These are phyloP conservation scores for Ettlia oleoabundans DNA, from an alignment of 139 green algal genomes.

Conservation along the genomic window DNA sequence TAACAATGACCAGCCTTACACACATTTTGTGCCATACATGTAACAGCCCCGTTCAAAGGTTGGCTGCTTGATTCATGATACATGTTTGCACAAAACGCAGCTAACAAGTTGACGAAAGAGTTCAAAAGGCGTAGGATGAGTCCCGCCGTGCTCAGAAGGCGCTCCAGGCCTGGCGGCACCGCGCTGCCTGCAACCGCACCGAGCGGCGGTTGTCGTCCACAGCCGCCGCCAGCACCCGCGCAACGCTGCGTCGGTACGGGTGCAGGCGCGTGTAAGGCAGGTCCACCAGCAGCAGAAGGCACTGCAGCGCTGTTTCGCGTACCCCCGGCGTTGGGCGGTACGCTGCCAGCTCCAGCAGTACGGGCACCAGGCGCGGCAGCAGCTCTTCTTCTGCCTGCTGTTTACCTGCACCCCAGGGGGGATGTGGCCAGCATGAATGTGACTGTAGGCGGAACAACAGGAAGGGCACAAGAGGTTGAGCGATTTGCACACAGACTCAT, in stretches of 20 bases:
- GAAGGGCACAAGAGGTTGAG: neutral
- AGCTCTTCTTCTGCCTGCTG: neutral
- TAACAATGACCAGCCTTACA: too few species aligned
- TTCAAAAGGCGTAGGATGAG: too few species aligned
- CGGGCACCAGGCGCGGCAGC: slow-evolving; percentile 27
- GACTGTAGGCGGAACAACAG: neutral
- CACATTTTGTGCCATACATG: too few species aligned
- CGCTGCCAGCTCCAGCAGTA: neutral
- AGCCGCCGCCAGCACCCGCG: slow-evolving; percentile 12
- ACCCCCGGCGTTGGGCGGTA: slow-evolving; percentile 19
- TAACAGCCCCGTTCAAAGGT: too few species aligned
- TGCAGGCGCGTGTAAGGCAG: slow-evolving; percentile 43
- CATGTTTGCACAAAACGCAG: too few species aligned
- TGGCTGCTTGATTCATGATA: too few species aligned
- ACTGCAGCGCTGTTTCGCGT: slow-evolving; percentile 24
- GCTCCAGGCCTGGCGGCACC: slow-evolving; percentile 33
- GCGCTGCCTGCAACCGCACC: slow-evolving; percentile 35
- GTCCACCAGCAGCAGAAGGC: slow-evolving; percentile 35
- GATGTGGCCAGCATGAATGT: neutral
- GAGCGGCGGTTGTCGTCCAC: slow-evolving; percentile 38
- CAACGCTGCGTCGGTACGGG: slow-evolving; percentile 8
- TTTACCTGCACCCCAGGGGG: slow-evolving; percentile 1
- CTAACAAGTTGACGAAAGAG: too few species aligned
- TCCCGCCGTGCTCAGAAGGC: neutral
- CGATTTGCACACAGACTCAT: neutral